Conservation (phyloP, 768 basidiomycete species). For the Sistotremastrum niveocremeum region DNA sequence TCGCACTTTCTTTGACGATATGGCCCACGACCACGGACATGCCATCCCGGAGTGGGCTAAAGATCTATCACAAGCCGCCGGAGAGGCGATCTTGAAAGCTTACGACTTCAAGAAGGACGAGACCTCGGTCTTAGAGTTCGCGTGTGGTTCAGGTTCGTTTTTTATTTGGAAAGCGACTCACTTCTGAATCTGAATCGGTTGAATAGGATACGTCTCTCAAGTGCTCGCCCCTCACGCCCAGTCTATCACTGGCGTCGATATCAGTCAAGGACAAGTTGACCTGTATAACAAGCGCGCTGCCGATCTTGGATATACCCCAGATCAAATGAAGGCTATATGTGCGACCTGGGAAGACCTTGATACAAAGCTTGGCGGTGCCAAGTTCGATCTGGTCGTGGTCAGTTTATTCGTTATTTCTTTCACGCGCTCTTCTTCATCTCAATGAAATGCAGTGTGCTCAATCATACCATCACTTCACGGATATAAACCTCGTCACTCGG, state of each 20-base stretch:
- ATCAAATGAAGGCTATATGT: conserved; percentile 56
- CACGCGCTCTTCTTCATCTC: background rate
- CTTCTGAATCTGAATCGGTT: background rate
- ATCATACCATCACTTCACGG: conserved; percentile 17
- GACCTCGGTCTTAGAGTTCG: conserved; percentile 58
- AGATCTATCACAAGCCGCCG: conserved; percentile 12
- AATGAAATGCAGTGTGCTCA: conserved; percentile 12
- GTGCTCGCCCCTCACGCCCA: conserved; percentile 16
- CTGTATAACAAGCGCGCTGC: conserved; percentile 8
- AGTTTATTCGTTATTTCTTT: conserved; percentile 11
- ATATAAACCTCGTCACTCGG: conserved; percentile 1
- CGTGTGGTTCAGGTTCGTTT: conserved; percentile 51
- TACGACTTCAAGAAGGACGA: conserved; percentile 39
- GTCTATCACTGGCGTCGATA: conserved; percentile 9
- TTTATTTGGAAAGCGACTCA: background rate
- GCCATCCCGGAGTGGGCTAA: conserved; percentile 6
- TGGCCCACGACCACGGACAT: conserved; percentile 7
- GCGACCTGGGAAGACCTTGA: conserved; percentile 32
- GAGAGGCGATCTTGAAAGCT: conserved; percentile 16
- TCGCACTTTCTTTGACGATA: conserved; percentile 13
- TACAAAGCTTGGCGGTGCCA: conserved; percentile 34
- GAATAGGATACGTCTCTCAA: conserved; percentile 49
- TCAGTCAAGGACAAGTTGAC: conserved; percentile 12
- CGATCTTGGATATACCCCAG: conserved; percentile 47
- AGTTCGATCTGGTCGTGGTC: conserved; percentile 63